phyloP scores from a whole-genome alignment of 2,329 filamentous ascomycete genomes.

The Paracoccidioides brasiliensis region DNA sequence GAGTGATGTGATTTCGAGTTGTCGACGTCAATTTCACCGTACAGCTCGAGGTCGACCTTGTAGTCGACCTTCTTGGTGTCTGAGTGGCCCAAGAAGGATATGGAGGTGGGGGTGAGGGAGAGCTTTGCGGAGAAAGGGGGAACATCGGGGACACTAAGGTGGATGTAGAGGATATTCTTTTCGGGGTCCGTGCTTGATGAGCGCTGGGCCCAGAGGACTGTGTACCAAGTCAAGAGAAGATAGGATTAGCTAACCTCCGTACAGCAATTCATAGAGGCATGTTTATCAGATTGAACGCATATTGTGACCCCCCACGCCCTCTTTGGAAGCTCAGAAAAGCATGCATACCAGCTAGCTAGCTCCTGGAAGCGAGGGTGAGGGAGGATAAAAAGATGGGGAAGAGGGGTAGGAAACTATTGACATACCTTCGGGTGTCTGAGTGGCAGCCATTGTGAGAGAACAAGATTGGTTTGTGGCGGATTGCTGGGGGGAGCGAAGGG shows the following conservation, averaged over 20 bases:
- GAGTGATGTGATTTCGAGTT: slow-evolving; percentile 83
- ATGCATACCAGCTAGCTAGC: too few relatives aligned
- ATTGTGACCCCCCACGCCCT: too few relatives aligned
- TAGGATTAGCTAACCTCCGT: background rate
- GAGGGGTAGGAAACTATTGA: background rate
- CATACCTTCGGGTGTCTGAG: slow-evolving; percentile 35
- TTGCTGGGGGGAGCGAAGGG: slow-evolving; percentile 12
- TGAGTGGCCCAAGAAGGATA: slow-evolving; percentile 74
- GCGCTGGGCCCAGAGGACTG: slow-evolving; percentile 97
- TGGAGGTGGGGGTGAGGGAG: slow-evolving; percentile 61
- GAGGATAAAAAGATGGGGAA: too few relatives aligned
- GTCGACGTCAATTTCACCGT: slow-evolving; percentile 72
- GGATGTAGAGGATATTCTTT: slow-evolving; percentile 93
- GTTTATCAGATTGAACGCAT: background rate
- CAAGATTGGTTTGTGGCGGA: background rate
- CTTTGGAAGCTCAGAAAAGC: too few relatives aligned
- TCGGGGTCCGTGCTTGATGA: slow-evolving; percentile 64
- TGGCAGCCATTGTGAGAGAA: slow-evolving; percentile 19
- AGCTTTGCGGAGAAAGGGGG: slow-evolving; percentile 63
- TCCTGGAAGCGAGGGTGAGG: background rate
- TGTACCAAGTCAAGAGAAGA: background rate
- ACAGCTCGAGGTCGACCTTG: slow-evolving; percentile 76
- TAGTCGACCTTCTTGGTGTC: slow-evolving; percentile 77
- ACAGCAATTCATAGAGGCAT: background rate
- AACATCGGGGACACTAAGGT: slow-evolving; percentile 79